Evolutionary conservation across 1,284 basidiomycete genomes (phyloP).

Genomic region (Leccinum ponderosum): DNA sequence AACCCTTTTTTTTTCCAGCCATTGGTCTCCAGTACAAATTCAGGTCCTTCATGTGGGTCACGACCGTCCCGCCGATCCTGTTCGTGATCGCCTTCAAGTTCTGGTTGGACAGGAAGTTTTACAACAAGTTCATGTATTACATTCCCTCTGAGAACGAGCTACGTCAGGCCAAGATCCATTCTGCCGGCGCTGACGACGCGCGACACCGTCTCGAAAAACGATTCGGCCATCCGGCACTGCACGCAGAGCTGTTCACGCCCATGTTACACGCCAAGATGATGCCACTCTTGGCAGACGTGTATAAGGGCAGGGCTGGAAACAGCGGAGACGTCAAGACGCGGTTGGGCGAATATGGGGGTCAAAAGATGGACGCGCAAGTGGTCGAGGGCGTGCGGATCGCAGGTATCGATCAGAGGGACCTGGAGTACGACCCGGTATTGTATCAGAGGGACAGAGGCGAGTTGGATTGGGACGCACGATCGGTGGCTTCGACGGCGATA

Average conservation of each 20-base stretch:
- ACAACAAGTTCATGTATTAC: slow-evolving; percentile 77
- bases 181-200: slow-evolving; percentile 65
- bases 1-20: slow-evolving; percentile 45
- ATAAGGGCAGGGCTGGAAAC: slow-evolving; percentile 66
- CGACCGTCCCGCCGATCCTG: slow-evolving; percentile 75
- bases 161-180: slow-evolving; percentile 68
- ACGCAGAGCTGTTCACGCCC: slow-evolving; percentile 80
- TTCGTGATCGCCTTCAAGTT: slow-evolving; percentile 81
- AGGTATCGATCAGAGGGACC: slow-evolving; percentile 69
- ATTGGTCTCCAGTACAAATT: slow-evolving; percentile 84
- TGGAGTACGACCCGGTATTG: slow-evolving; percentile 73
- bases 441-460: slow-evolving; percentile 80
- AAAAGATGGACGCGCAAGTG: slow-evolving; percentile 69
- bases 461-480: slow-evolving; percentile 76
- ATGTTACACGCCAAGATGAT: slow-evolving; percentile 88
- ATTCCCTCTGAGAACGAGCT: slow-evolving; percentile 73
- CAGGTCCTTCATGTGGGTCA: slow-evolving; percentile 70
- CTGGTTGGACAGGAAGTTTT: slow-evolving; percentile 70
- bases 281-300: slow-evolving; percentile 71
- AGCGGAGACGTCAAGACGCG: slow-evolving; percentile 51
- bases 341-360: slow-evolving; percentile 73
- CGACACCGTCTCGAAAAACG: slow-evolving; percentile 76
- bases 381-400: slow-evolving; percentile 78
- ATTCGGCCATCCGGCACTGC: slow-evolving; percentile 84
- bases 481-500: slow-evolving; percentile 60